Base-by-base conservation (phyloP, 2,329 filamentous ascomycete genomes). In the Raffaelea albimanens region DNA sequence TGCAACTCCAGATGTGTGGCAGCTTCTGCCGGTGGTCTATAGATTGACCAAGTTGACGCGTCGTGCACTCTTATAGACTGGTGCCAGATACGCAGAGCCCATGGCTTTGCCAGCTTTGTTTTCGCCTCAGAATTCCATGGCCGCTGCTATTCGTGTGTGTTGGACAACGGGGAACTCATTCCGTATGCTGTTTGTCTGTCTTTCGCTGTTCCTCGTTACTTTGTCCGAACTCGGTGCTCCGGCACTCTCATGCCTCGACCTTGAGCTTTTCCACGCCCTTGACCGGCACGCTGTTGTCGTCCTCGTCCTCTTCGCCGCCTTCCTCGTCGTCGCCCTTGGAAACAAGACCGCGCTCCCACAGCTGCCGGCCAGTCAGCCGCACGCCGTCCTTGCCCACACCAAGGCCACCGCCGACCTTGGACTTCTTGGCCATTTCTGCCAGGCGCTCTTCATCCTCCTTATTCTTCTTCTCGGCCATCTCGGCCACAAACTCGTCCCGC, bases 321-420 rank as follows among this genome's bases (percentile, higher is more conserved):
- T 79, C 76, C 50, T 81, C 80, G 57, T 82, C 80, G 41, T 83
- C 82, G 52, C 65, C 73, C 67, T 82, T 86, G 43, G 78, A 73
- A 44, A 68, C 84, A 58, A 90, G 64, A 23, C 86, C 86, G 44
- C 74, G 75, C 70, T 90, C 85, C 84, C 86, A 91, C 34, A 91
- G 70, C 61, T 91, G 83, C 59, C 70, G 82, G 18, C 86, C 87
- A 1, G 85, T 83, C 55, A 90, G 65, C 59, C 74, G 82, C 36
- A 82, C 76, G 16, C 86, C 80, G 71, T 88, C 86, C 71, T 87
- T 93, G 50, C 80, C 73, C 58, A 72, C 83, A 18, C 82, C 80
- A 19, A 45, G 44, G 9, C 42, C 47, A 19, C 41, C 45, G 11
- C 44, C 44, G 13, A 42, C 44, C 5, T 47, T 43, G 21, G 21